A percentile compares a stretch with the other conserved stretches of the same genome.
These are phyloP conservation scores for Candida sanyaensis DNA, from an alignment of 1,139 yeast genomes.

Conservation along the genomic window DNA sequence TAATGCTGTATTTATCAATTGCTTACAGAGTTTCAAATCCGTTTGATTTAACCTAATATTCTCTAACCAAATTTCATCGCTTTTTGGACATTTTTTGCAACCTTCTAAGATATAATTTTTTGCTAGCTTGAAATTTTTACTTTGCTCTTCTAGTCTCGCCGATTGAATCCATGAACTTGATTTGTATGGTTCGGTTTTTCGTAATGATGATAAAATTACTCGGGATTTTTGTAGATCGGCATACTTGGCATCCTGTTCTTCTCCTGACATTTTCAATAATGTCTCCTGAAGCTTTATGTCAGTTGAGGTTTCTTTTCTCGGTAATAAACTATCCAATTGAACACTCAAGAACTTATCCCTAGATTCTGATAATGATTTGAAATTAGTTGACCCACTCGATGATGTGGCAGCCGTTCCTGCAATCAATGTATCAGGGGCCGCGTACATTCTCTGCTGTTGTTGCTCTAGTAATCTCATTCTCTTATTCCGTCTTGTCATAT, in stretches of 20 bases:
- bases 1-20: slow-evolving; percentile 68
- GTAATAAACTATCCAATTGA: slow-evolving; percentile 39
- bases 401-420: slow-evolving; percentile 14
- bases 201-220: slow-evolving; percentile 61
- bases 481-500: slow-evolving; percentile 78
- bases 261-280: slow-evolving; percentile 11
- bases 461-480: slow-evolving; percentile 65
- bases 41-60: slow-evolving; percentile 66
- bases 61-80: slow-evolving; percentile 83
- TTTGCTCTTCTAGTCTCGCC: slow-evolving; percentile 75
- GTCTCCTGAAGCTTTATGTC: slow-evolving; percentile 39
- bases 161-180: slow-evolving; percentile 88
- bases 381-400: slow-evolving; percentile 32
- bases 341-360: slow-evolving; percentile 52
- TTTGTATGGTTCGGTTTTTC: slow-evolving; percentile 72
- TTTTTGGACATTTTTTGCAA: slow-evolving; percentile 64
- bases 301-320: slow-evolving; percentile 20
- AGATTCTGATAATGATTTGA: slow-evolving; percentile 53
- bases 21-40: slow-evolving; percentile 44
- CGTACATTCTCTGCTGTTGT: slow-evolving; percentile 69
- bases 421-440: slow-evolving; percentile 76
- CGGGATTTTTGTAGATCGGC: slow-evolving; percentile 48
- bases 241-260: slow-evolving; percentile 13
- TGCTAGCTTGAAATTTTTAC: slow-evolving; percentile 59
- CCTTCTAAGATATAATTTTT: slow-evolving; percentile 67